Evolutionary conservation across 805 yeast species (phyloP), one percentile per base, ranked within the genome.

Genomic region (Candida piceae): DNA sequence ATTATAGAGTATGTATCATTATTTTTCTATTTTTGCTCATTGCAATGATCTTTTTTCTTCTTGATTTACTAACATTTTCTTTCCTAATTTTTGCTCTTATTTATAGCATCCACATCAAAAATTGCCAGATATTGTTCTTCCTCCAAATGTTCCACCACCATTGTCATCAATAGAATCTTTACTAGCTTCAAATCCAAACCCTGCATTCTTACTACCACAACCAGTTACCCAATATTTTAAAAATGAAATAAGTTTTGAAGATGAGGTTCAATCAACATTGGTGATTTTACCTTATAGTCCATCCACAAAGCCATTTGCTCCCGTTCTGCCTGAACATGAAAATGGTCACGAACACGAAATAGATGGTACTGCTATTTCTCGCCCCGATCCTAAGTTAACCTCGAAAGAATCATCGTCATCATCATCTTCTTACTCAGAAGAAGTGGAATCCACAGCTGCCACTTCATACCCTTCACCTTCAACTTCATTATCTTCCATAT

Each of bases 111-210:
- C 31, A 23, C 29, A 18, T 12, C 34, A 38, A 10, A 29, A 32
- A 16, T 28, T 39, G 3, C 42, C 42, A 12, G 29, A 32, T 22
- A 18, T 39, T 15, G 34, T 21, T 18, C 39, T 44, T 7, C 48
- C 42, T 7, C 44, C 48, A 10, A 36, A 44, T 29, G 48, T 44
- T 12, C 48, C 48, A 5, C 39, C 39, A 3, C 48, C 48, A 8
- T 31, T 44, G 6, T 19, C 38, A 7, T 36, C 44, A 10, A 34
- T 46, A 16, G 35, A 42, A 24, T 22, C 40, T 21, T 22, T 34
- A 6, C 22, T 39, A 22, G 27, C 31, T 5, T 31, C 31, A 8
- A 37, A 36, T 8, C 32, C 36, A 15, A 36, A 46, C 18, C 41
- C 50, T 15, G 40, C 38, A 13, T 28, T 34, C 16, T 24, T 46